Evolutionary conservation across 345 rosid species (phyloP).

Genomic region (Theobroma cacao): DNA sequence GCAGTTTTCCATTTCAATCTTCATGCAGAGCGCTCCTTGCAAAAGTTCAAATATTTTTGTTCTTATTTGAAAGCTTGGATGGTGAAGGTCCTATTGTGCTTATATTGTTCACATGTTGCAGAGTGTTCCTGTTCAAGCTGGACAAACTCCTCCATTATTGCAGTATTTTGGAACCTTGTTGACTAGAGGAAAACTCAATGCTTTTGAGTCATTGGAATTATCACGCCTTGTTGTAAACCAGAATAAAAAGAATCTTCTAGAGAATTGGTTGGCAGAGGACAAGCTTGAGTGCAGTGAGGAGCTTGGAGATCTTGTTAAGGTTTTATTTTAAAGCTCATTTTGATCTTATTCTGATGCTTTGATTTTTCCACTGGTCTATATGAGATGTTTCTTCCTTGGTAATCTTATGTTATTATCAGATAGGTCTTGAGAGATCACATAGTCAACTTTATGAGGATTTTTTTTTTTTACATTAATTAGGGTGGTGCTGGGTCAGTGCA

Average conservation of each 20-base stretch:
- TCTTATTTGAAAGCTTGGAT: not conserved
- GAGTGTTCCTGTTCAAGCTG: constrained; percentile 99
- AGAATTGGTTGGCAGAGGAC: constrained; percentile 97
- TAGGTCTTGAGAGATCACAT: not conserved
- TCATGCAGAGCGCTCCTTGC: not conserved
- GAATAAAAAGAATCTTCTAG: constrained; percentile 90
- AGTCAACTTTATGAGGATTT: not conserved
- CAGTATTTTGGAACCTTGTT: constrained; percentile 97
- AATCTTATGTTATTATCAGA: not conserved
- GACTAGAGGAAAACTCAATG: constrained; percentile 90
- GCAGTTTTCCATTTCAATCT: not conserved
- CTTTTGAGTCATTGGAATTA: constrained; percentile 91
- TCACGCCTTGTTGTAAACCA: constrained; percentile 98
- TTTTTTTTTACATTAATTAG: not conserved
- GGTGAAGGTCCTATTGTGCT: not conserved
- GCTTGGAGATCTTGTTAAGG: constrained; percentile 99
- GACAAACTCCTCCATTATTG: constrained; percentile 92
- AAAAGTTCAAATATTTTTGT: not conserved
- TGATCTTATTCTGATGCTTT: not conserved
- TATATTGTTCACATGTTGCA: constrained; percentile 25
- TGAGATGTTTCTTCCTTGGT: not conserved
- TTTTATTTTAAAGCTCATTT: constrained; percentile 21
- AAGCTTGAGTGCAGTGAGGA: constrained; percentile 98
- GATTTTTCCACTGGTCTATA: not conserved
- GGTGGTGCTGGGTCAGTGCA: not conserved